These are phyloP conservation scores for Sporothrix dimorphospora DNA, from an alignment of 2,329 filamentous ascomycete genomes.

Conservation along the genomic window DNA sequence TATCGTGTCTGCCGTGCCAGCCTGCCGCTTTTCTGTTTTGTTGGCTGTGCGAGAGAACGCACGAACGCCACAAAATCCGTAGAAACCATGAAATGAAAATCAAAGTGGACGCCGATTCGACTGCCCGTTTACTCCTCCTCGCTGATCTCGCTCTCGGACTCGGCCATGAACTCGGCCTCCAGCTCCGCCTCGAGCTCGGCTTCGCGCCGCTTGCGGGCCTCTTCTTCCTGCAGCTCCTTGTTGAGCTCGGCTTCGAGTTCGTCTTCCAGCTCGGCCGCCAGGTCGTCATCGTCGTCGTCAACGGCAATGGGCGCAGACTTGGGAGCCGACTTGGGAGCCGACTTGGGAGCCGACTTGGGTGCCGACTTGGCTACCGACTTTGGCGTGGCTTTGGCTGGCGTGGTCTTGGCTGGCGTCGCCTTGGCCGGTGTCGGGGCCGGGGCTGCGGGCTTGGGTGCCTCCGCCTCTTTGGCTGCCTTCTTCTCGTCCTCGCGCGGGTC, in stretches of 20 bases:
- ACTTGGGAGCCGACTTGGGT: not conserved
- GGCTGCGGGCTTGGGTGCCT: not conserved
- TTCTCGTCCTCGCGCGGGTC: conserved; percentile 31
- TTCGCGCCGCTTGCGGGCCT: conserved; percentile 39
- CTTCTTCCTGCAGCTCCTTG: conserved; percentile 29
- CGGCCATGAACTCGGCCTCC: conserved; percentile 55
- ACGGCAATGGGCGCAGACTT: conserved; percentile 13
- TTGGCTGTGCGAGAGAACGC: not conserved
- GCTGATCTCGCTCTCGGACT: conserved; percentile 66
- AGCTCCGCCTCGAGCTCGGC: conserved; percentile 58
- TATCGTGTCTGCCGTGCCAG: not conserved
- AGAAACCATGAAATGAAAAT: not conserved
- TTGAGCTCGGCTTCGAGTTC: conserved; percentile 32
- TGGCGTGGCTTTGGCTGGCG: not conserved
- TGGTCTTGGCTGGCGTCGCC: not conserved
- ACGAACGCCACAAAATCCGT: not conserved
- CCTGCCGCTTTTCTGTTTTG: not conserved
- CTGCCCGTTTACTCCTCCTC: conserved; percentile 59
- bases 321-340: not conserved
- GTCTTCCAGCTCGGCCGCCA: conserved; percentile 32
- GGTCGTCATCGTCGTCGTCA: conserved; percentile 26
- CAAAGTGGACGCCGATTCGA: not conserved
- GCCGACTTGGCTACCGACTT: not conserved
- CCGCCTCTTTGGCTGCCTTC: not conserved
- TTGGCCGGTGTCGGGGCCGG: not conserved